Percentiles rank a stretch among this genome's conserved stretches.
phyloP scores from a whole-genome alignment of 176 grass and related monocot genomes.

The Tillandsia leiboldiana region DNA sequence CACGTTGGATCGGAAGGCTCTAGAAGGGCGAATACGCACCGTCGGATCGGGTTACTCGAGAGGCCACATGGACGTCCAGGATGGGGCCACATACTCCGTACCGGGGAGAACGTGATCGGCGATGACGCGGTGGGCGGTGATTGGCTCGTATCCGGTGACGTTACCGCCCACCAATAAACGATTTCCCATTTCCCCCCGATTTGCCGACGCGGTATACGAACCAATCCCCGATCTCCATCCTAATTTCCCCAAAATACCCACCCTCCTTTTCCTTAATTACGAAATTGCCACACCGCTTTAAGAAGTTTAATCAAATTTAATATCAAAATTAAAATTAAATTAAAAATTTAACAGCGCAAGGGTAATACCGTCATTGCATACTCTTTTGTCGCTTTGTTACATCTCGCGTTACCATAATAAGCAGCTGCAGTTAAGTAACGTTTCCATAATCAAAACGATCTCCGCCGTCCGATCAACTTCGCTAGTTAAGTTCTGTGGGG shows the following conservation, averaged over 20 bases:
- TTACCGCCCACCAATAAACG: conserved; percentile 14
- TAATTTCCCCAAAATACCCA: neutral
- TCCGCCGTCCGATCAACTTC: neutral
- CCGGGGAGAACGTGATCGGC: neutral
- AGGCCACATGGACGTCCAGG: neutral
- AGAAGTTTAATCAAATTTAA: neutral
- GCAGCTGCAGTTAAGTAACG: too few relatives aligned
- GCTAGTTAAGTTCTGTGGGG: neutral
- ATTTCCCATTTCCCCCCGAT: too few relatives aligned
- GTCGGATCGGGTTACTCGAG: neutral
- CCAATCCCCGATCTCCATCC: too few relatives aligned
- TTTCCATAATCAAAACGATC: neutral
- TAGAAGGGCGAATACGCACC: conserved; percentile 17
- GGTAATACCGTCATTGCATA: too few relatives aligned
- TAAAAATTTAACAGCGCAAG: too few relatives aligned
- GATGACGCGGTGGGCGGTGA: neutral
- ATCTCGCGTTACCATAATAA: too few relatives aligned
- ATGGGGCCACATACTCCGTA: conserved; percentile 17
- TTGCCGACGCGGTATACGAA: too few relatives aligned
- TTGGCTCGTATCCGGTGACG: conserved; percentile 17
- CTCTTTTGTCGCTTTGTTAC: neutral
- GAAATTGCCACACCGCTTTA: neutral
- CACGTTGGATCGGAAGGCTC: conserved; percentile 37
- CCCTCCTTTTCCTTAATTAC: neutral
- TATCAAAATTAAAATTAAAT: neutral